phyloP scores from a whole-genome alignment of 805 yeast species.

The Komagataella mondaviorum region DNA sequence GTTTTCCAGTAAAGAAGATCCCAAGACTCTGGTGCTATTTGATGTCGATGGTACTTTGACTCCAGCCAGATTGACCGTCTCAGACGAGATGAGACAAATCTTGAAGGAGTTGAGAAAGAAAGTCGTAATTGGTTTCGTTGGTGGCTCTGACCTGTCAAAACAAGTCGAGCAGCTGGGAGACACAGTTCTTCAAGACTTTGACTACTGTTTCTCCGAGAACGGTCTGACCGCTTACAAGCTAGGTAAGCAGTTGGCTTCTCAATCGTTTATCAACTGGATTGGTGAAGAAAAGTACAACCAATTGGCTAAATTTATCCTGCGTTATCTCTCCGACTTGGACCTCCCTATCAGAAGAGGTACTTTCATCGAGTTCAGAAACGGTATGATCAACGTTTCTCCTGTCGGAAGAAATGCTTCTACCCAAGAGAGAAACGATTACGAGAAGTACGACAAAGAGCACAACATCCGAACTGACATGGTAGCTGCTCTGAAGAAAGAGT shows the following conservation, averaged over 20 bases:
- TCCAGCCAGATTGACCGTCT: slow-evolving; percentile 71
- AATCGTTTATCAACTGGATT: slow-evolving; percentile 88
- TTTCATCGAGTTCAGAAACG: slow-evolving; percentile 96
- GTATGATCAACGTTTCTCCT: slow-evolving; percentile 97
- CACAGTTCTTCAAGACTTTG: slow-evolving; percentile 67
- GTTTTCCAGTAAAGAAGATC: slow-evolving; percentile 64
- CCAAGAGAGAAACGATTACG: slow-evolving; percentile 86
- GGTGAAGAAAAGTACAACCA: slow-evolving; percentile 92
- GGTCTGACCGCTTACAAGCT: slow-evolving; percentile 95
- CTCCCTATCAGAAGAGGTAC: slow-evolving; percentile 98
- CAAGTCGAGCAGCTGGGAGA: slow-evolving; percentile 94
- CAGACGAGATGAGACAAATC: slow-evolving; percentile 65
- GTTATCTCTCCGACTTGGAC: slow-evolving; percentile 75
- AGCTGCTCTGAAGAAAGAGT: slow-evolving; percentile 66
- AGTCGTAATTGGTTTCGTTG: slow-evolving; percentile 93
- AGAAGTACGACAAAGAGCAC: slow-evolving; percentile 68
- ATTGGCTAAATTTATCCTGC: slow-evolving; percentile 73
- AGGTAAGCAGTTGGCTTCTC: slow-evolving; percentile 82
- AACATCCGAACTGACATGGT: slow-evolving; percentile 80
- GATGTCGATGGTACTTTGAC: slow-evolving; percentile 98
- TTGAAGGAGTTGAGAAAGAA: slow-evolving; percentile 74
- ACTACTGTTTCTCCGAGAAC: slow-evolving; percentile 93
- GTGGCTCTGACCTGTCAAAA: slow-evolving; percentile 90
- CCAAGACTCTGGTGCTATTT: slow-evolving; percentile 80
- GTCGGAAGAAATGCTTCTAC: slow-evolving; percentile 97